Conservation (phyloP, 2,329 filamentous ascomycete genomes). For the Neocatenulostroma microsporum region DNA sequence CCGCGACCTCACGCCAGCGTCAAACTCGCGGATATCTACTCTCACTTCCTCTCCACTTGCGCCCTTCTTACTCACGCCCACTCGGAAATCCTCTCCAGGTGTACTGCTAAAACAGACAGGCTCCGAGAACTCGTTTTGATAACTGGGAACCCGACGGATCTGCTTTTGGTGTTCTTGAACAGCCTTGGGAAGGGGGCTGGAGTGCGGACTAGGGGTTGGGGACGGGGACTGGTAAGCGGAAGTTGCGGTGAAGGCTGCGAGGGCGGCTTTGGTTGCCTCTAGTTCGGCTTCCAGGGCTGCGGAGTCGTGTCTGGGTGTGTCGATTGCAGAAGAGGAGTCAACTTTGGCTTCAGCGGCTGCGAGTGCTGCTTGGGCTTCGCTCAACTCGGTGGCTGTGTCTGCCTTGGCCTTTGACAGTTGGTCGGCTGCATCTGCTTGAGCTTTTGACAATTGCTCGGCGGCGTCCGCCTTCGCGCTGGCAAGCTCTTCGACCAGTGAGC, state of each 20-base stretch:
- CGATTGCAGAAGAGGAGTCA: no score
- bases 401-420: neutral
- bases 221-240: no score
- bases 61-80: neutral
- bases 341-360: no score
- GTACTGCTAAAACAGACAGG: conserved; percentile 1
- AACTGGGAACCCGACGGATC: no score
- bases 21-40: conserved; percentile 1
- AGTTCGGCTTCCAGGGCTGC: no score
- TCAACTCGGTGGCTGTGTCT: neutral
- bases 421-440: neutral
- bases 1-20: neutral
- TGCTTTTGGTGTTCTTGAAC: no score
- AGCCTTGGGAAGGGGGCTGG: no score
- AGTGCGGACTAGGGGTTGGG: no score
- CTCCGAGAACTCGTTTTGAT: conserved; percentile 1
- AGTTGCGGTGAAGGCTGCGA: no score
- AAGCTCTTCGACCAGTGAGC: no score
- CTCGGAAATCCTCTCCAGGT: neutral
- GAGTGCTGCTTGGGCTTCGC: neutral
- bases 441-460: neutral
- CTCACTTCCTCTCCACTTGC: neutral
- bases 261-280: no score
- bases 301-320: no score
- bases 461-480: neutral